phyloP scores from a whole-genome alignment of 2,329 filamentous ascomycete genomes.

The Claviceps sp. region DNA sequence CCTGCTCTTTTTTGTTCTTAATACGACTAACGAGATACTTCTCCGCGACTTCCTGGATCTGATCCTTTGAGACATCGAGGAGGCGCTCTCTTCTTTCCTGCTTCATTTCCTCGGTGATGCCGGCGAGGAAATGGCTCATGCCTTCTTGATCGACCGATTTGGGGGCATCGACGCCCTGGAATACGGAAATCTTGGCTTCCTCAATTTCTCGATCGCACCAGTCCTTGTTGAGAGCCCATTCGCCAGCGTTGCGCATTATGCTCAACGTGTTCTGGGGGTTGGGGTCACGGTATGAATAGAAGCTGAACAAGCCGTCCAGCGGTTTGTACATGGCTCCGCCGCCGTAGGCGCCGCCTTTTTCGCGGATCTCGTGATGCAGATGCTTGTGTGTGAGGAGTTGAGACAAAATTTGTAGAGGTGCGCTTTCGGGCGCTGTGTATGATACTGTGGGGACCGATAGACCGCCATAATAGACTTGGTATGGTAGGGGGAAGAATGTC shows the following conservation, averaged over 20 bases:
- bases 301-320: conserved; percentile 76
- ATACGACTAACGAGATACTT: conserved; percentile 62
- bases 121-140: conserved; percentile 71
- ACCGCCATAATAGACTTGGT: conserved; percentile 92
- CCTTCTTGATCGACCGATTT: conserved; percentile 78
- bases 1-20: conserved; percentile 43
- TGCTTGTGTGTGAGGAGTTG: conserved; percentile 94
- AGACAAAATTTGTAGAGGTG: conserved; percentile 74
- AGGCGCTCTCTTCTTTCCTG: conserved; percentile 72
- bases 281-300: conserved; percentile 94
- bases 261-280: conserved; percentile 80
- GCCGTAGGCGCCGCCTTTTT: conserved; percentile 94
- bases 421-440: conserved; percentile 62
- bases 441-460: conserved; percentile 71
- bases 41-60: conserved; percentile 71
- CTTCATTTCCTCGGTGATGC: conserved; percentile 79
- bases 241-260: conserved; percentile 71
- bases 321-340: conserved; percentile 74
- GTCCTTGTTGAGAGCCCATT: conserved; percentile 66
- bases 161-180: conserved; percentile 84
- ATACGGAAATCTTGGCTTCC: conserved; percentile 90
- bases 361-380: conserved; percentile 90
- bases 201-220: conserved; percentile 82
- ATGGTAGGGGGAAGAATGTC: conserved; percentile 86
- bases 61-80: conserved; percentile 68